Evolutionary conservation across 106 monocot species (phyloP).

Genomic region (Xerophyta viscosa): DNA sequence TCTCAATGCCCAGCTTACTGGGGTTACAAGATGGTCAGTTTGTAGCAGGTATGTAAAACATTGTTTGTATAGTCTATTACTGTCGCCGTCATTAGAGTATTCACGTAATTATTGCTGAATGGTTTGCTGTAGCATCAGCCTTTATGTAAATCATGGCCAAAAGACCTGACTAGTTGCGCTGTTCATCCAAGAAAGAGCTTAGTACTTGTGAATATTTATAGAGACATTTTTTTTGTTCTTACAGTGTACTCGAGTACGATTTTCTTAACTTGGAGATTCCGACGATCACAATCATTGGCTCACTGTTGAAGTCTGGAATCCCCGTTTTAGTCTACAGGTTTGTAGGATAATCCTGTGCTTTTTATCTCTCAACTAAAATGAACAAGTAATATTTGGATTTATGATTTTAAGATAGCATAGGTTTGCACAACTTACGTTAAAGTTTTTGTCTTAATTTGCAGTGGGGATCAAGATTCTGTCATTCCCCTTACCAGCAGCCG

Average conservation of each 20-base stretch:
- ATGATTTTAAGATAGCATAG: too few relatives aligned
- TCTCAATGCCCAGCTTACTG: slow-evolving; percentile 55
- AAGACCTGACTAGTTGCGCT: too few relatives aligned
- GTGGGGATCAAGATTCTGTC: slow-evolving; percentile 98
- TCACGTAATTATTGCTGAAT: too few relatives aligned
- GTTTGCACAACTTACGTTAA: too few relatives aligned
- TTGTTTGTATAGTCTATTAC: too few relatives aligned
- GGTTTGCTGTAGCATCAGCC: too few relatives aligned
- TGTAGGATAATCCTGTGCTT: too few relatives aligned
- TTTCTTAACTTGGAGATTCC: slow-evolving; percentile 88
- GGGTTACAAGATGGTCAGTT: slow-evolving; percentile 66
- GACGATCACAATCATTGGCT: slow-evolving; percentile 76
- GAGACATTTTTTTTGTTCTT: background rate
- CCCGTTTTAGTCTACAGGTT: slow-evolving; percentile 95
- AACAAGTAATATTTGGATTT: background rate
- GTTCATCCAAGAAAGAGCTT: too few relatives aligned
- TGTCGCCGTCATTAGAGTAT: too few relatives aligned
- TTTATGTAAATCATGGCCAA: too few relatives aligned
- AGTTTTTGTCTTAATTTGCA: slow-evolving; percentile 13
- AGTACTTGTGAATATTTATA: too few relatives aligned
- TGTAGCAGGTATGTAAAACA: slow-evolving; percentile 65
- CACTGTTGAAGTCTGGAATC: slow-evolving; percentile 66
- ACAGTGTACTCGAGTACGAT: slow-evolving; percentile 49
- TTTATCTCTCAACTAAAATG: background rate
- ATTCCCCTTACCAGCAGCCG: slow-evolving; percentile 89